Base-by-base conservation (phyloP, 108 stramenopile genomes). In the Nitzschia sp. region DNA sequence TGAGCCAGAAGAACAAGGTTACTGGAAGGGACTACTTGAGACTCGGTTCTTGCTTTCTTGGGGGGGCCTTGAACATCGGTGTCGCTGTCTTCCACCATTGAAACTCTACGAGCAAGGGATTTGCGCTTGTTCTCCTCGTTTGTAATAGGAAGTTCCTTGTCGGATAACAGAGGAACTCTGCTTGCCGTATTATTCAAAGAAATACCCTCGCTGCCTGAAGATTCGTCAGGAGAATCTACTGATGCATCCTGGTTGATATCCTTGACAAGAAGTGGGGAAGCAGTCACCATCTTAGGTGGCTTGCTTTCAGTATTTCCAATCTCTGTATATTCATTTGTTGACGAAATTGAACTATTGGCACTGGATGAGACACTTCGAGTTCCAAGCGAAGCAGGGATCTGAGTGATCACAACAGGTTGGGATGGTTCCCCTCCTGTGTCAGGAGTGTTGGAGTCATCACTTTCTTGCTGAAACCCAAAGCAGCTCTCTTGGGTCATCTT, bases 1-100 rank as follows among this genome's bases (percentile, higher is more conserved):
- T 10, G 46, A 9, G 66, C 70, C 24, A 82, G 41, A 8, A 78
- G 39, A 41, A 44, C 21, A 40, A 78, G 29, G 29, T 34, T 34
- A 5, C 5, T 34, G 29, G 29, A 34, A 34, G 5, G 29, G 1
- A 34, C 29, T 34, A 3, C 29, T 34, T 34, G 29, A 34, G 29
- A 3, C 29, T 34, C 29, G 1, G 1, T 34, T 5, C 5, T 34
- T 1, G 29, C 29, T 34, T 34, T 37, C 42, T 57, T 56, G 56
- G 61, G 0, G 10, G 19, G 22, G 8, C 12, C 12, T 15, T 19
- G 21, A 54, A 6, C 53, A 24, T 5, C 2, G 24, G 5, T 6
- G 21, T 20, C 24, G 12, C 19, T 12, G 3, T 54, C 24, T 22
- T 54, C 21, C 53, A 12, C 21, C 53, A 12, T 17, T 3, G 12